Evolutionary conservation across 2,329 filamentous ascomycete genomes (phyloP).

Genomic region (Fusarium sororula): DNA sequence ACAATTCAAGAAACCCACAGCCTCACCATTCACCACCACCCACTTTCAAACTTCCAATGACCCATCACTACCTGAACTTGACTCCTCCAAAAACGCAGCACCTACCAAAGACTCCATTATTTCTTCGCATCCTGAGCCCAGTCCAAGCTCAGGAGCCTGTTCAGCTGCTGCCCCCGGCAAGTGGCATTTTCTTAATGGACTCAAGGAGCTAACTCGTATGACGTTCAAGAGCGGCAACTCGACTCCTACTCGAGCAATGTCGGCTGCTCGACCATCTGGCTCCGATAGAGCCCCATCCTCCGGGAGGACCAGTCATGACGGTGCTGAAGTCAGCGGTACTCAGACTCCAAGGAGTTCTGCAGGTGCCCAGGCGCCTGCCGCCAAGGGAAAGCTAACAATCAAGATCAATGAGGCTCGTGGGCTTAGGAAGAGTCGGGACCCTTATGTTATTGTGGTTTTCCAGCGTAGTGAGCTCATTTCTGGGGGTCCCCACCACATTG

Average conservation of each 20-base stretch:
- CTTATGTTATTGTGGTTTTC: conserved; percentile 96
- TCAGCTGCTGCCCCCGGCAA: conserved; percentile 54
- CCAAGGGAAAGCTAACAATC: conserved; percentile 89
- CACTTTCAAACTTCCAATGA: conserved; percentile 39
- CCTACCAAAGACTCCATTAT: conserved; percentile 30
- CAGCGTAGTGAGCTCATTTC: conserved; percentile 97
- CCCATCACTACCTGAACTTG: conserved; percentile 34
- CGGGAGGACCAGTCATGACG: conserved; percentile 52
- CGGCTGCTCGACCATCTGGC: conserved; percentile 65
- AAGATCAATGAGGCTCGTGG: conserved; percentile 88
- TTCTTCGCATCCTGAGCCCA: conserved; percentile 49
- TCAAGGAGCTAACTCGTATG: conserved; percentile 88
- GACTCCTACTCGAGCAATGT: conserved; percentile 88
- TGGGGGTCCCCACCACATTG: conserved; percentile 75
- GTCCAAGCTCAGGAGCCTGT: conserved; percentile 58
- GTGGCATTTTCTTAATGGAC: conserved; percentile 72
- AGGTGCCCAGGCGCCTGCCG: conserved; percentile 71
- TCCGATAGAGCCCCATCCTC: conserved; percentile 53
- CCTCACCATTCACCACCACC: conserved; percentile 42
- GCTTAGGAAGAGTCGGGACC: conserved; percentile 82
- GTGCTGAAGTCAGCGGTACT: conserved; percentile 59
- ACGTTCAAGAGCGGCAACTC: conserved; percentile 89
- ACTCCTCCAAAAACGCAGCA: conserved; percentile 31
- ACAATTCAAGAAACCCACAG: conserved; percentile 33
- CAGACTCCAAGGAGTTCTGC: conserved; percentile 58